phyloP scores from a whole-genome alignment of 805 yeast species.

The Candida andamanensis region DNA sequence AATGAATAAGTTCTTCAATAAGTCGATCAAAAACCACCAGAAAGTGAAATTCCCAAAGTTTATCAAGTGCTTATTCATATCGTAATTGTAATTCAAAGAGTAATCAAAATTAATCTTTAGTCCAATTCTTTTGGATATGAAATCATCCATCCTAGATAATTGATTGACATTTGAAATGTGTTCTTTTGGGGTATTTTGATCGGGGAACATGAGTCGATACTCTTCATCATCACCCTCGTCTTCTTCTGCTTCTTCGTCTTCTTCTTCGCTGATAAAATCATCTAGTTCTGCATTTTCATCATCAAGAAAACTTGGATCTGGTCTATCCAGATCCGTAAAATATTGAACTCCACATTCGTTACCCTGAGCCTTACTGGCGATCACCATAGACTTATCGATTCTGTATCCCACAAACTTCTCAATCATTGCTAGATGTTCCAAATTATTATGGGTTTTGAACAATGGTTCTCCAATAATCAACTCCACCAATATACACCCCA shows the following conservation, averaged over 20 bases:
- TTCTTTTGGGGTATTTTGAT: constrained; percentile 32
- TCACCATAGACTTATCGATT: constrained; percentile 43
- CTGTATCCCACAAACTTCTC: constrained; percentile 63
- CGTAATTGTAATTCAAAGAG: constrained; percentile 34
- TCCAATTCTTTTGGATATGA: constrained; percentile 38
- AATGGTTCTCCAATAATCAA: constrained; percentile 90
- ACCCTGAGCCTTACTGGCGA: constrained; percentile 25
- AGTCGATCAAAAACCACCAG: constrained; percentile 70
- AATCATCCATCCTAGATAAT: constrained; percentile 39
- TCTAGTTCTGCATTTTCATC: constrained; percentile 6
- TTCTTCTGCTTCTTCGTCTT: constrained; percentile 1
- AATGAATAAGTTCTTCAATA: constrained; percentile 33
- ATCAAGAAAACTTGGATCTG: constrained; percentile 9
- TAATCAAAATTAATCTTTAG: constrained; percentile 35
- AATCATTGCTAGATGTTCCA: constrained; percentile 94
- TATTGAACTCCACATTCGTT: constrained; percentile 39
- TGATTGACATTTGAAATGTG: constrained; percentile 35
- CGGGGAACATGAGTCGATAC: constrained; percentile 35
- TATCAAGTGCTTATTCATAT: constrained; percentile 37
- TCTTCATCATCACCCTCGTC: constrained; percentile 16
- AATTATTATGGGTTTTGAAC: constrained; percentile 90
- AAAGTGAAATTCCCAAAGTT: constrained; percentile 61
- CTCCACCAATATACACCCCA: constrained; percentile 91
- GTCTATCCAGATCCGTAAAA: constrained; percentile 30
- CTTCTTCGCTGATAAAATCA: neutral